A percentile compares a stretch with the other conserved stretches of the same genome.
Conservation (phyloP, 1,139 yeast genomes). For the Nakaseomyces uthaithaninus region DNA sequence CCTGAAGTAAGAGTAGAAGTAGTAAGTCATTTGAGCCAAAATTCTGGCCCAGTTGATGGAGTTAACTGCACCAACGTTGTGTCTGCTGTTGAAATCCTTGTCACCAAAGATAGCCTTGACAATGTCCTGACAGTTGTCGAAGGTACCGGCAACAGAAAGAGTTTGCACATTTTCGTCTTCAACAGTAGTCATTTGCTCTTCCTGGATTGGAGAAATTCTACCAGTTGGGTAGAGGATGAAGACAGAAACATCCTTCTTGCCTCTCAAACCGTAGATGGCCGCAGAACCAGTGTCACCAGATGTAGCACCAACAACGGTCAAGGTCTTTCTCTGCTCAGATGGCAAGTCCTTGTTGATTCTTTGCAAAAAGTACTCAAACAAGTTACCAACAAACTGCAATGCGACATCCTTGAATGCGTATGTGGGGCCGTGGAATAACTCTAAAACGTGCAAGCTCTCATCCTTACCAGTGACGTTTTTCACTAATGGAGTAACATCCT, state of each 20-base stretch:
- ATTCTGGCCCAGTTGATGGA: conserved; percentile 99
- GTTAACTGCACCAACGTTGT: conserved; percentile 95
- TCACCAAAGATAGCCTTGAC: conserved; percentile 93
- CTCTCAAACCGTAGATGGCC: conserved; percentile 94
- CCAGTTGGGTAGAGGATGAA: conserved; percentile 96
- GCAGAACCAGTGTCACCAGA: conserved; percentile 99
- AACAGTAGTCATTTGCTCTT: conserved; percentile 98
- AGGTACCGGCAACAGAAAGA: conserved; percentile 87
- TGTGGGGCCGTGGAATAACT: conserved; percentile 97
- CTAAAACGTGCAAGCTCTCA: conserved; percentile 65
- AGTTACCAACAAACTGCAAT: conserved; percentile 91
- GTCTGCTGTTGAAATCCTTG: conserved; percentile 71
- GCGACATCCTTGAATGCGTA: conserved; percentile 99
- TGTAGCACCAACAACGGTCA: conserved; percentile 98
- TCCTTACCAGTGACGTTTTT: conserved; percentile 47
- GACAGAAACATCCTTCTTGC: conserved; percentile 92
- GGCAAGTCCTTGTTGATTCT: conserved; percentile 64
- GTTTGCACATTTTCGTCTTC: conserved; percentile 90
- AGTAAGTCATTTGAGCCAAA: conserved; percentile 93
- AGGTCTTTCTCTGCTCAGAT: conserved; percentile 57
- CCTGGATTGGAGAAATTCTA: conserved; percentile 94
- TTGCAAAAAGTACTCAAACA: conserved; percentile 81
- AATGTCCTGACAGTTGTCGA: conserved; percentile 96
- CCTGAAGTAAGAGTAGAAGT: conserved; percentile 84
- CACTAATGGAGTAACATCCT: conserved; percentile 76